A percentile compares a stretch with the other conserved stretches of the same genome.
Evolutionary conservation across 192 early-diverging fungal species (phyloP).

Genomic region (Endogone sp.): DNA sequence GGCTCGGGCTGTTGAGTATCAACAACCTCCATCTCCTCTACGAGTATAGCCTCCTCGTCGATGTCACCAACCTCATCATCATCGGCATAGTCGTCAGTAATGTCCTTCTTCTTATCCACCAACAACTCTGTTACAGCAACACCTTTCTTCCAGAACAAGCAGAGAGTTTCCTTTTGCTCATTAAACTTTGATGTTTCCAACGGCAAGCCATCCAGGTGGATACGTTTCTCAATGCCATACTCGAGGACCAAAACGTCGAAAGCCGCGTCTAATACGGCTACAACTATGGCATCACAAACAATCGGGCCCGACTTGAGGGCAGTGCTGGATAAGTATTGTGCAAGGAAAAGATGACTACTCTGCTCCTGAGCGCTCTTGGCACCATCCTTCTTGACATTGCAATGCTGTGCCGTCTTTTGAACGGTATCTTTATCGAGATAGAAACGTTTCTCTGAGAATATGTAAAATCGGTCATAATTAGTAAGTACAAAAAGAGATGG

Average conservation of each 20-base stretch:
- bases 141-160: conserved; percentile 49
- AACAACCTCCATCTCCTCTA: conserved; percentile 12
- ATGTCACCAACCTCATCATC: conserved; percentile 49
- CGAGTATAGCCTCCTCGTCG: conserved; percentile 34
- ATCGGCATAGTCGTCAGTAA: conserved; percentile 32
- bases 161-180: conserved; percentile 29
- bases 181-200: conserved; percentile 33
- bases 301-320: conserved; percentile 33
- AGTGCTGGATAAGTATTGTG: conserved; percentile 53
- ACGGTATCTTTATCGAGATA: conserved; percentile 50
- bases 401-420: conserved; percentile 64
- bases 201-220: conserved; percentile 50
- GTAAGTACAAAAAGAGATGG: no score
- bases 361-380: conserved; percentile 70
- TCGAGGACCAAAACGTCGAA: conserved; percentile 73
- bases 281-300: conserved; percentile 60
- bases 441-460: conserved; percentile 39
- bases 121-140: conserved; percentile 19
- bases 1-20: not conserved
- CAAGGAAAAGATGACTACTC: conserved; percentile 62
- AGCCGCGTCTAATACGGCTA: conserved; percentile 55
- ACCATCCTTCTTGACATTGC: conserved; percentile 76
- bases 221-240: conserved; percentile 71
- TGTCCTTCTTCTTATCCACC: conserved; percentile 19
- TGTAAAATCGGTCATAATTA: no score